Conservation (phyloP, 805 yeast species). For the Kodamaea laetipori region DNA sequence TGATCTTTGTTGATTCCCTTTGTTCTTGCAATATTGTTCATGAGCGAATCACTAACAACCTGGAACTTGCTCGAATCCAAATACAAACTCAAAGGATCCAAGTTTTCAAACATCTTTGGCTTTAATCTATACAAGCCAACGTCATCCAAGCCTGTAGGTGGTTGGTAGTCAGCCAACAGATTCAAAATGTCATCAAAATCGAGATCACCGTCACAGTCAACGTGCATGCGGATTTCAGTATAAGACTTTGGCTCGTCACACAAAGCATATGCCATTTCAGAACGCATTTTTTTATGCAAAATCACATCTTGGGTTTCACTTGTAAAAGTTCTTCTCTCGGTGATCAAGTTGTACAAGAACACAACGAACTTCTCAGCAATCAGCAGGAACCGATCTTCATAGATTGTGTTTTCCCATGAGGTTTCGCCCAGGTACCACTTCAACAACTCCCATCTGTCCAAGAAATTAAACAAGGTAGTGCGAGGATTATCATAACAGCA, state of each 20-base stretch:
- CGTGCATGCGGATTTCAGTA: constrained; percentile 42
- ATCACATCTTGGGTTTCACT: neutral
- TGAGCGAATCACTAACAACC: constrained; percentile 50
- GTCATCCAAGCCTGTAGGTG: constrained; percentile 61
- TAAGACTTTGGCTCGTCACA: constrained; percentile 56
- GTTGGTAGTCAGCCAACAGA: constrained; percentile 63
- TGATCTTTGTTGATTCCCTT: constrained; percentile 41
- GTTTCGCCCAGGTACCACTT: constrained; percentile 48
- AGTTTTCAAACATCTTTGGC: constrained; percentile 48
- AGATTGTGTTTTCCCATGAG: constrained; percentile 37
- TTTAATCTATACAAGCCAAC: constrained; percentile 70
- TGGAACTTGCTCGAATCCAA: constrained; percentile 53
- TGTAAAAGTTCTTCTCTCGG: constrained; percentile 29
- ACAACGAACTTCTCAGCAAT: constrained; percentile 46
- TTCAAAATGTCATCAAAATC: constrained; percentile 47
- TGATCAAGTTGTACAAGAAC: constrained; percentile 48
- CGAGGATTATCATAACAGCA: constrained; percentile 41
- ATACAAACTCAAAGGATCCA: constrained; percentile 63
- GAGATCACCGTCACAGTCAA: constrained; percentile 22
- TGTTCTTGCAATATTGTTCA: constrained; percentile 43
- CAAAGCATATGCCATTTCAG: constrained; percentile 51
- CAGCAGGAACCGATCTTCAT: constrained; percentile 50
- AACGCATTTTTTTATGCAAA: constrained; percentile 20
- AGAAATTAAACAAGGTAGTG: constrained; percentile 37
- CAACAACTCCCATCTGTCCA: constrained; percentile 60